Conservation (phyloP, 192 early-diverging fungal genomes). For the Obelidium mucronatum region DNA sequence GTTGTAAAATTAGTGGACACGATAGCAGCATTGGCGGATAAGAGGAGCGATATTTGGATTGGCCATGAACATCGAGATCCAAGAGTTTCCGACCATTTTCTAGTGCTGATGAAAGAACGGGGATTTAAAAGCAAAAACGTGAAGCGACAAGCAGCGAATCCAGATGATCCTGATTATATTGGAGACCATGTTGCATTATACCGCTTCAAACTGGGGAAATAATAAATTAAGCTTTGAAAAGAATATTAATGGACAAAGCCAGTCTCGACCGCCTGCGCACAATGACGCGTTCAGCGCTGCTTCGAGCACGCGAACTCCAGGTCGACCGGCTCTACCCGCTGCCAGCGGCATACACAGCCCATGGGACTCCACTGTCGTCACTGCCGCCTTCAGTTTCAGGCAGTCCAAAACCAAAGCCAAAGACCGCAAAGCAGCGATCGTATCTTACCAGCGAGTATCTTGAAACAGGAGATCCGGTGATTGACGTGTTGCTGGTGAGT, state of each 20-base stretch:
- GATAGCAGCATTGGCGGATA: conserved; percentile 15
- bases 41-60: conserved; percentile 21
- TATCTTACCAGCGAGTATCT: not conserved
- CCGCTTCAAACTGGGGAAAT: not conserved
- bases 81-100: conserved; percentile 15
- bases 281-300: conserved; percentile 6
- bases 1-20: conserved; percentile 29
- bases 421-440: not conserved
- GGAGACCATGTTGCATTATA: conserved; percentile 23
- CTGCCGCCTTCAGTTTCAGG: not conserved
- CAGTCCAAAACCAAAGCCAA: not conserved
- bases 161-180: conserved; percentile 14
- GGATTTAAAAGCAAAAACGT: conserved; percentile 24
- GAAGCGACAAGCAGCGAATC: not conserved
- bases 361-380: conserved; percentile 4
- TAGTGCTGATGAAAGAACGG: conserved; percentile 23
- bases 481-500: conserved; percentile 7
- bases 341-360: not conserved
- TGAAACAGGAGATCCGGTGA: conserved; percentile 11
- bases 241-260: not conserved
- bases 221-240: not conserved
- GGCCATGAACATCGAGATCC: conserved; percentile 33
- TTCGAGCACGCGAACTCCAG: not conserved
- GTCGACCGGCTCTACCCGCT: not conserved
- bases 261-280: not conserved